These are phyloP conservation scores for Prunus mira DNA, from an alignment of 306 rosid genomes.

Conservation along the genomic window DNA sequence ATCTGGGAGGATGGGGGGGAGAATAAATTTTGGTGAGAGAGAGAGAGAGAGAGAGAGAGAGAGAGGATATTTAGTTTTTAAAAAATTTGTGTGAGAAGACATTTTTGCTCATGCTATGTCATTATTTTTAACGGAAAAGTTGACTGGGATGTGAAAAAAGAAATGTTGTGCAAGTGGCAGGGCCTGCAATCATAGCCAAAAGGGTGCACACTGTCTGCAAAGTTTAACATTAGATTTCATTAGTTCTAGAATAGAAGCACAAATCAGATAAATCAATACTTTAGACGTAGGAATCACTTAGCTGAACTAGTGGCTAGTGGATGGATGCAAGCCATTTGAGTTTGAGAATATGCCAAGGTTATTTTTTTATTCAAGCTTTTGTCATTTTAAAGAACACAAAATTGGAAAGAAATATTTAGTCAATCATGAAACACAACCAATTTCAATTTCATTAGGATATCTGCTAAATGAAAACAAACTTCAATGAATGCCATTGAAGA, in stretches of 20 bases:
- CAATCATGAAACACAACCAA: no score
- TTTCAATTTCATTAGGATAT: neutral
- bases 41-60: no score
- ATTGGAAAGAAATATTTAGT: no score
- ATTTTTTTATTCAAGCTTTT: neutral
- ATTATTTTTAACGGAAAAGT: no score
- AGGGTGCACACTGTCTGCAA: constrained; percentile 74
- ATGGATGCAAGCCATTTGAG: constrained; percentile 7
- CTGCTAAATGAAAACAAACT: neutral
- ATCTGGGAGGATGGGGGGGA: no score
- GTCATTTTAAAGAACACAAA: no score
- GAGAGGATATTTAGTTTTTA: no score
- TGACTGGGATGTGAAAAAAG: constrained; percentile 70
- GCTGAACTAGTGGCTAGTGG: neutral
- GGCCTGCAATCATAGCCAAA: constrained; percentile 92
- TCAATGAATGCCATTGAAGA: constrained; percentile 3
- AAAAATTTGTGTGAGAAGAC: no score
- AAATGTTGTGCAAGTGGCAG: constrained; percentile 88
- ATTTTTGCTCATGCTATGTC: no score
- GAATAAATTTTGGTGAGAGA: no score
- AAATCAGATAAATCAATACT: neutral
- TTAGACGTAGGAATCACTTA: neutral
- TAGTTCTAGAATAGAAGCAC: constrained; percentile 2
- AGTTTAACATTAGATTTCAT: constrained; percentile 5
- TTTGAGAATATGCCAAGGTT: constrained; percentile 11